A percentile compares a stretch with the other conserved stretches of the same genome.
Evolutionary conservation across 495 filamentous ascomycete species (phyloP).

Genomic region (Aspergillus olivimuriae): DNA sequence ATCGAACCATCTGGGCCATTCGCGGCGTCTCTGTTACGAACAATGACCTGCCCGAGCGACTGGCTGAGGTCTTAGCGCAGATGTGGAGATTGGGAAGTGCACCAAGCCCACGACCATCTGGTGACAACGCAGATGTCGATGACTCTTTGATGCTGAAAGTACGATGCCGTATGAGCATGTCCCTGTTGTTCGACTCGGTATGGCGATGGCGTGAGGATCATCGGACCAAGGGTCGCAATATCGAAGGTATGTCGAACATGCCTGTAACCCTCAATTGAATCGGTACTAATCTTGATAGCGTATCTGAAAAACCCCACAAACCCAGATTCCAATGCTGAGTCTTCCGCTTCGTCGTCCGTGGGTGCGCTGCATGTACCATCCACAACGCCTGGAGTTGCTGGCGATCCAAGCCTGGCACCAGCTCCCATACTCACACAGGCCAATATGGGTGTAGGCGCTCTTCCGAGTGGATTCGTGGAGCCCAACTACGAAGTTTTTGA

Average conservation of each 20-base stretch:
- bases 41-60: slow-evolving; percentile 79
- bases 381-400: slow-evolving; percentile 31
- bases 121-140: slow-evolving; percentile 45
- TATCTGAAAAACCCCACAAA: slow-evolving; percentile 85
- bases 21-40: slow-evolving; percentile 68
- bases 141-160: slow-evolving; percentile 76
- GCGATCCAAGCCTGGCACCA: slow-evolving; percentile 45
- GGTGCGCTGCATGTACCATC: slow-evolving; percentile 25
- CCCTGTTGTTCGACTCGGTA: slow-evolving; percentile 83
- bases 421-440: slow-evolving; percentile 32
- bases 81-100: slow-evolving; percentile 76
- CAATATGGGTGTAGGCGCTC: slow-evolving; percentile 32
- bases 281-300: slow-evolving; percentile 27
- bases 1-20: slow-evolving; percentile 68
- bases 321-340: slow-evolving; percentile 70
- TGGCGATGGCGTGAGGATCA: slow-evolving; percentile 92
- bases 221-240: slow-evolving; percentile 67
- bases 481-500: slow-evolving; percentile 79
- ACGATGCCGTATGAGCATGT: slow-evolving; percentile 88
- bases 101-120: slow-evolving; percentile 23
- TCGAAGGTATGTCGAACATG: slow-evolving; percentile 59
- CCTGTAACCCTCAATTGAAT: not conserved
- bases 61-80: slow-evolving; percentile 86
- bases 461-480: slow-evolving; percentile 52
- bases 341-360: slow-evolving; percentile 56